Percentiles rank a stretch among this genome's conserved stretches.
Conservation (phyloP, 192 early-diverging fungal species). For the Allomyces macrogynus region DNA sequence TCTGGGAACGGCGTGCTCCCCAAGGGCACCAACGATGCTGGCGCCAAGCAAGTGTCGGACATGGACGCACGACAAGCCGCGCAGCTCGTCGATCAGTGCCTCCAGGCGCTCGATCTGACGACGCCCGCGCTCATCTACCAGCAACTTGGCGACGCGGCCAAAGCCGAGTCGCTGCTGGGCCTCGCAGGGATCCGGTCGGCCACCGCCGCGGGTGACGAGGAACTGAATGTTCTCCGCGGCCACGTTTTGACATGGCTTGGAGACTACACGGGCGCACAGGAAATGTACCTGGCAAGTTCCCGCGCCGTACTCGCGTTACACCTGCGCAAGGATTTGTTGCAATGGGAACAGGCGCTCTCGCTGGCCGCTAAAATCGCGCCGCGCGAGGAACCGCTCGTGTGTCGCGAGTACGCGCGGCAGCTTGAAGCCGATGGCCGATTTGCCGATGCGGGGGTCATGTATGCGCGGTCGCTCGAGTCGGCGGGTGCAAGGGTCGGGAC, state of each 20-base stretch:
- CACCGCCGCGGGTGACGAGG: too few relatives aligned
- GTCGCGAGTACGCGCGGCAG: constrained; percentile 25
- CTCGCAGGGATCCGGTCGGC: too few relatives aligned
- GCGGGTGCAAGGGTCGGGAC: constrained; percentile 5
- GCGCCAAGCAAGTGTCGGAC: background rate
- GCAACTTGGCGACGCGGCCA: too few relatives aligned
- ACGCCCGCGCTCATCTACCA: too few relatives aligned
- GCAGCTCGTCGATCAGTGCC: background rate
- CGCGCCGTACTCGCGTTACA: constrained; percentile 11
- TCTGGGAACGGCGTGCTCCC: too few relatives aligned
- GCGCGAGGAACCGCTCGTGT: constrained; percentile 21
- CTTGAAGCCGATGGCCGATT: constrained; percentile 22
- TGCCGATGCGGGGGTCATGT: constrained; percentile 25
- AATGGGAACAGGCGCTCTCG: constrained; percentile 29
- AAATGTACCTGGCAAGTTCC: background rate
- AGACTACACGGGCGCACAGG: background rate
- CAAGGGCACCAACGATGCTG: background rate
- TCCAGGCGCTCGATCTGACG: too few relatives aligned
- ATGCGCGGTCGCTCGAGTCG: constrained; percentile 21
- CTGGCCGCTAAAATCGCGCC: constrained; percentile 20
- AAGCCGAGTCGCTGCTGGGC: too few relatives aligned
- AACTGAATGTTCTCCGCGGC: background rate
- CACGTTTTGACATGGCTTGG: background rate
- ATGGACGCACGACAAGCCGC: background rate
- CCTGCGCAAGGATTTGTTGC: constrained; percentile 19